These are phyloP conservation scores for Flaveria brownii DNA, from an alignment of 129 eudicot genomes.

Conservation along the genomic window DNA sequence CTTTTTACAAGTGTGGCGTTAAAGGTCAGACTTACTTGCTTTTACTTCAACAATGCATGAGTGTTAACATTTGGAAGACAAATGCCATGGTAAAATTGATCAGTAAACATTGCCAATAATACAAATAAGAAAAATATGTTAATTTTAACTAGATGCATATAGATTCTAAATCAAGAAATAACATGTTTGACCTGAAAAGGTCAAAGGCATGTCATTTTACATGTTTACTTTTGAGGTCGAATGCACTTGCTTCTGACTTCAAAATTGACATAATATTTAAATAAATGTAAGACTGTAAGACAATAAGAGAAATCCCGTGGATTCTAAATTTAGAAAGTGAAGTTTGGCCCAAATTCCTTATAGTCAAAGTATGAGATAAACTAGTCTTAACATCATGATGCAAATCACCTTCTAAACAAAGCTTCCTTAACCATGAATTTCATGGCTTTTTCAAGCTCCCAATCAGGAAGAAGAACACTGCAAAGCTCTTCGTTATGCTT, in stretches of 20 bases:
- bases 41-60: background rate
- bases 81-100: background rate
- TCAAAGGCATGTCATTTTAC: background rate
- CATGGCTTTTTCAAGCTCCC: conserved; percentile 73
- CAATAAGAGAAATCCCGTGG: background rate
- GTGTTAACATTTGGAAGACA: no score
- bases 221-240: conserved; percentile 11
- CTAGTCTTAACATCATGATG: background rate
- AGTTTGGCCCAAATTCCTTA: conserved; percentile 4
- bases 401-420: conserved; percentile 67
- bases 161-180: background rate
- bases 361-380: background rate
- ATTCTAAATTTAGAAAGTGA: background rate
- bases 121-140: background rate
- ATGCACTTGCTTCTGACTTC: background rate
- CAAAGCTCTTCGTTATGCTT: conserved; percentile 89
- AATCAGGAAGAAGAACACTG: conserved; percentile 65
- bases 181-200: background rate
- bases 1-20: background rate
- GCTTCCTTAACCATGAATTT: conserved; percentile 83
- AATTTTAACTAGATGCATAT: background rate
- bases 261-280: background rate
- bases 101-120: background rate
- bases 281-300: background rate
- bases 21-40: background rate